Evolutionary conservation across 1,284 basidiomycete genomes (phyloP), one percentile per base, ranked within the genome.

Genomic region (Rhodofomes roseus): DNA sequence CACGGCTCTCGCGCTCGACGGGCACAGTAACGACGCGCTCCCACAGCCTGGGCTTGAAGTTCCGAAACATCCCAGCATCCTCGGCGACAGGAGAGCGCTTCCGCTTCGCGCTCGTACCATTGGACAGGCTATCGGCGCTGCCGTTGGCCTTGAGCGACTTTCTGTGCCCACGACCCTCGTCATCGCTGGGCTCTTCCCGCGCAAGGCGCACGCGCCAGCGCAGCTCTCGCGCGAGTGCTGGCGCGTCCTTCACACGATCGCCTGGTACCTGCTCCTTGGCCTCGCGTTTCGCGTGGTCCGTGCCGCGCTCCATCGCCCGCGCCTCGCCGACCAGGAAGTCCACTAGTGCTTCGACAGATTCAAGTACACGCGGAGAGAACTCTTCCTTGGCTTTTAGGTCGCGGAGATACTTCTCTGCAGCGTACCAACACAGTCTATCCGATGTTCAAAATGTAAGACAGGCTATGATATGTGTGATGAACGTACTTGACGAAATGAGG

Each of bases 391-490:
- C 76, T 66, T 87, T 91, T 31, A 95, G 75, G 63, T 92, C 87
- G 34, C 85, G 81, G 39, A 89, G 76, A 70, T 89, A 89, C 65
- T 86, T 87, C 63, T 95, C 90, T 1, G 84, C 92, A 9, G 90
- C 92, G 68, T 95, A 95, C 93, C 93, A 96, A 67, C 91, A 94
- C 7, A 96, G 78, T 70, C 93, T 95, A 63, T 4, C 20, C 22
- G 57, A 51, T 25, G 6, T 57, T 44, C 18, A 55, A 56, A 23
- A 43, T 20, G 23, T 58, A 46, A 60, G 62, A 56, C 18, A 62
- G 25, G 27, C 40, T 9, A 11, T 1, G 22, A 43, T 25, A 54
- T 36, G 54, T 36, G 54, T 27, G 75, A 81, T 54, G 69, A 93
- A 92, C 83, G 89, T 58, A 86, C 50, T 36, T 52, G 31, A 52